Percentiles rank a stretch among this genome's conserved stretches.
Conservation (phyloP, 2,329 filamentous ascomycete genomes). For the Scedosporium dehoogii region DNA sequence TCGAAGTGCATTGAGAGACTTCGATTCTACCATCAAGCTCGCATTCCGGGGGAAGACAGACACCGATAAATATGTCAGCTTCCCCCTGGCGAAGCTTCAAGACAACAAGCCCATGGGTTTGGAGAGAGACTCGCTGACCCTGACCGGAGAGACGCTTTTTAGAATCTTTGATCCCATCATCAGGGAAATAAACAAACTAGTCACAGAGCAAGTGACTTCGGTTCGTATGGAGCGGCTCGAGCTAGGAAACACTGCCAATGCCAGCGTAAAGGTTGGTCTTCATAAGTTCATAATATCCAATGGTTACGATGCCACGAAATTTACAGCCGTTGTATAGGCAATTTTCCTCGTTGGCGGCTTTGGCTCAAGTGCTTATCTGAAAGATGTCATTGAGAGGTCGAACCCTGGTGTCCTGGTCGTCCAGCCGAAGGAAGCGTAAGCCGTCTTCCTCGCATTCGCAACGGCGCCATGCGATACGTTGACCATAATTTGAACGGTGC, state of each 20-base stretch:
- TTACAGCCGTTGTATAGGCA: background rate
- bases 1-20: background rate
- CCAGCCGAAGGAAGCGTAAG: conserved; percentile 1
- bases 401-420: background rate
- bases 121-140: background rate
- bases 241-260: background rate
- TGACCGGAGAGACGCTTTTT: background rate
- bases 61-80: background rate
- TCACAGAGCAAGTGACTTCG: background rate
- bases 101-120: background rate
- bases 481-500: background rate
- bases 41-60: background rate
- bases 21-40: background rate
- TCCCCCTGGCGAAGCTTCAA: background rate
- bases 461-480: background rate
- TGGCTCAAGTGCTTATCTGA: background rate
- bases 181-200: background rate
- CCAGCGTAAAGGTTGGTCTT: background rate
- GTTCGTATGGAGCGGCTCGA: background rate
- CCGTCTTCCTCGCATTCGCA: background rate
- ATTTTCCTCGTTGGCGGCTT: background rate
- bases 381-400: background rate
- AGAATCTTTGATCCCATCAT: background rate
- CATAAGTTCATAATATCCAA: background rate
- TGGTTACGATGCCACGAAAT: background rate